These are phyloP conservation scores for Cardiospermum halicacabum DNA, from an alignment of 345 rosid genomes.

Conservation along the genomic window DNA sequence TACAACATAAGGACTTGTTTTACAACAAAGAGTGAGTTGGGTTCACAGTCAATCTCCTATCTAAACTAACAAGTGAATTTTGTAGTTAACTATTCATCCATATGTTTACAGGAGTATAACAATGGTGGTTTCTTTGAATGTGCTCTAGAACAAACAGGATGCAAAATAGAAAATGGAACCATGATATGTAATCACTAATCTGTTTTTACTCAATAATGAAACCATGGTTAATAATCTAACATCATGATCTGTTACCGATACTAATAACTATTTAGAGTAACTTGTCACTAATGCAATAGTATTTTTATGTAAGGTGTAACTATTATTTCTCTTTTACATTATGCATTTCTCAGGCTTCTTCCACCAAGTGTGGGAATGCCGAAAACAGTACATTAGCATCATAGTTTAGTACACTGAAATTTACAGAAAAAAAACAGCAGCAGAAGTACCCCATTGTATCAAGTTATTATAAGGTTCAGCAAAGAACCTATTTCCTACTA, in stretches of 20 bases:
- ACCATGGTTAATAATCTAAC: too few species aligned
- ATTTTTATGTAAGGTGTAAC: too few species aligned
- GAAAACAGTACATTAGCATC: not conserved
- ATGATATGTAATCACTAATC: constrained; percentile 22
- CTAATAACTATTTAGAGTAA: too few species aligned
- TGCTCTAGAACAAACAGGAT: constrained; percentile 35
- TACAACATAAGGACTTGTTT: constrained; percentile 22
- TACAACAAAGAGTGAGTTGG: constrained; percentile 18
- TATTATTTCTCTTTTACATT: not conserved
- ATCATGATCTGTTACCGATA: too few species aligned
- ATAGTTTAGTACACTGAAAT: not conserved
- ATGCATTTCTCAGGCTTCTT: not conserved
- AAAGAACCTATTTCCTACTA: not conserved
- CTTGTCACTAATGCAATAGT: too few species aligned
- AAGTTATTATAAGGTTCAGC: not conserved
- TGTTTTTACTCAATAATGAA: not conserved
- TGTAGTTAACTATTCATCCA: not conserved
- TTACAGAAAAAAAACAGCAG: not conserved
- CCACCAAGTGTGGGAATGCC: not conserved
- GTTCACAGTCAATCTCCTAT: not conserved
- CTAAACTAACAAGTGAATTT: too few species aligned
- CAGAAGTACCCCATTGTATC: not conserved
- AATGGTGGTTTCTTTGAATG: constrained; percentile 29
- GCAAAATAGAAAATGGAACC: constrained; percentile 31
- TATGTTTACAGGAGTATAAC: constrained; percentile 20